Evolutionary conservation across 2,329 filamentous ascomycete species (phyloP), one percentile per base, ranked within the genome.

Genomic region (Gyromitra esculenta): DNA sequence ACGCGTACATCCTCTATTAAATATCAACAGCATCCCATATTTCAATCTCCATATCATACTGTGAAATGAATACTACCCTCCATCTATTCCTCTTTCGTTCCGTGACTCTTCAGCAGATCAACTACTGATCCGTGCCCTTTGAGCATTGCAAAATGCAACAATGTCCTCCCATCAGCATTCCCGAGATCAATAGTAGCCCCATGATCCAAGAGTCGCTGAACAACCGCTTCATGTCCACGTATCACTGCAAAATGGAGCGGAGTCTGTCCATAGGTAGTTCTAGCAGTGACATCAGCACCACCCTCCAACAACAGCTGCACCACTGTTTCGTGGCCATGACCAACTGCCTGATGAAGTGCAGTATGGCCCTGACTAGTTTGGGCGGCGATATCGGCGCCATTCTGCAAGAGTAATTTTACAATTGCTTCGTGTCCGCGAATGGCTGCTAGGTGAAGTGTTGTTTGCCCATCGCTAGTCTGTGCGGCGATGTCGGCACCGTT

Each of bases 361-460:
- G 73, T 73, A 56, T 76, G 67, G 11, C 73, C 73, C 41, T 76
- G 67, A 15, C 52, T 52, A 9, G 72, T 75, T 35, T 59, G 52
- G 8, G 57, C 43, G 5, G 60, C n/a, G 31, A 76, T 75, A 64
- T 78, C 73, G 25, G 76, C 76, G 31, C 67, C 73, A 11, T 64
- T 72, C 35, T 69, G 39, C n/a, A 78, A 43, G n/a, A 78, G 43
- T 13, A 76, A 21, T 37, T 54, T 37, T 41, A 78, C 66, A 1
- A 73, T 52, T 18, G 48, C 60, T 11, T 76, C 50, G 4, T 76
- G 60, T 8, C 76, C 76, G 6, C 66, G 73, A 57, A 67, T 71
- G 21, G 75, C 70, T 11, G 77, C 77, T 8, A 77, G 41, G 39
- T 78, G 75, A 18, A 78, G 52, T 1, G 75, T 72, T 9, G 77